Percentiles rank a stretch among this genome's conserved stretches.
Evolutionary conservation across 2,329 filamentous ascomycete genomes (phyloP).

Genomic region (Ilyonectria mors-panacis): DNA sequence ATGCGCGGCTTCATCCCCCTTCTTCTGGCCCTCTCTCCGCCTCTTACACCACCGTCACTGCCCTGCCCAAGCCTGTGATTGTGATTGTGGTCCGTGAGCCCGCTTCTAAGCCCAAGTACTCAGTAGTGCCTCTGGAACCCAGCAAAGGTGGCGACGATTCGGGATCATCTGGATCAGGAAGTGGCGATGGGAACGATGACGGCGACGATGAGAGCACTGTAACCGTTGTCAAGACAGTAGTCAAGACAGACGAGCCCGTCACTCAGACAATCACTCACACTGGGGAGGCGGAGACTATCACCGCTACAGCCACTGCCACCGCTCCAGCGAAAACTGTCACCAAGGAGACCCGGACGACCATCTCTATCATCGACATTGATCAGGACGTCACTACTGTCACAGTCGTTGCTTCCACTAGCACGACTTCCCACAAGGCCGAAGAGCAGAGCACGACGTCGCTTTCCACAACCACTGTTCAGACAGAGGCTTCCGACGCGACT

Average conservation of each 20-base stretch:
- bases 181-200: slow-evolving; percentile 20
- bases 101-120: slow-evolving; percentile 53
- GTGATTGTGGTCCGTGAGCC: slow-evolving; percentile 43
- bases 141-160: slow-evolving; percentile 42
- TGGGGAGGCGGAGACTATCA: slow-evolving; percentile 45
- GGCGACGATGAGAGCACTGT: slow-evolving; percentile 43
- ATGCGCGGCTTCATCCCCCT: slow-evolving; percentile 52
- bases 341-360: slow-evolving; percentile 48
- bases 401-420: slow-evolving; percentile 44
- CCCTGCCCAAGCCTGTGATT: slow-evolving; percentile 50
- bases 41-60: slow-evolving; percentile 44
- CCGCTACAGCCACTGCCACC: slow-evolving; percentile 44
- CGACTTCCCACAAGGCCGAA: slow-evolving; percentile 17
- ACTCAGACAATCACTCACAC: slow-evolving; percentile 49
- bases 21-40: slow-evolving; percentile 51
- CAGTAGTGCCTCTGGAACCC: slow-evolving; percentile 58
- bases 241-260: slow-evolving; percentile 47
- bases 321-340: slow-evolving; percentile 48
- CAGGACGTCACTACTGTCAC: slow-evolving; percentile 43
- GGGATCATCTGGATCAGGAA: slow-evolving; percentile 36
- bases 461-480: slow-evolving; percentile 5
- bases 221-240: slow-evolving; percentile 55
- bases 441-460: neutral
- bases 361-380: slow-evolving; percentile 51
- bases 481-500: slow-evolving; percentile 12